These are phyloP conservation scores for Phytopythium chamaehyphon DNA, from an alignment of 352 stramenopile genomes.

Conservation along the genomic window DNA sequence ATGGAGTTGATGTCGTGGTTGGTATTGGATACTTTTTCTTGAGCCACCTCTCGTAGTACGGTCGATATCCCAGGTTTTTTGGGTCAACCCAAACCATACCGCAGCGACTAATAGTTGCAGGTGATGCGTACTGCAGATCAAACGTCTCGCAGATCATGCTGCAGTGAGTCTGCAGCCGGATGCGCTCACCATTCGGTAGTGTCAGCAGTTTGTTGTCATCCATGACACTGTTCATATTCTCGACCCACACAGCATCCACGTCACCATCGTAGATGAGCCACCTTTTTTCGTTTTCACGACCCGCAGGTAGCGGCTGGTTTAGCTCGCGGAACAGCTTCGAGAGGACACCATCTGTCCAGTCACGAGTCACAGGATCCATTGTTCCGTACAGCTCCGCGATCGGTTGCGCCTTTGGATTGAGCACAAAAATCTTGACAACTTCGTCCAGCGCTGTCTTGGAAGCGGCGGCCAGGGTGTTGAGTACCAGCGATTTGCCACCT, in stretches of 20 bases:
- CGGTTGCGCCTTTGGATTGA: constrained; percentile 94
- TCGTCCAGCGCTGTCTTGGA: constrained; percentile 85
- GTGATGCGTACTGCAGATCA: constrained; percentile 94
- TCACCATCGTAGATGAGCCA: constrained; percentile 97
- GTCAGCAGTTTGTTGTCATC: constrained; percentile 96
- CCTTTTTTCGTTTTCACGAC: constrained; percentile 91
- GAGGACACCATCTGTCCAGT: constrained; percentile 95
- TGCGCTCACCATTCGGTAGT: constrained; percentile 94
- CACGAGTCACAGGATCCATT: constrained; percentile 94
- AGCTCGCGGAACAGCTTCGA: constrained; percentile 94
- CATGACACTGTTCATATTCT: constrained; percentile 98
- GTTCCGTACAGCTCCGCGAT: constrained; percentile 94
- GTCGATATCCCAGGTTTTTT: constrained; percentile 93
- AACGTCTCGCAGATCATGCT: constrained; percentile 95
- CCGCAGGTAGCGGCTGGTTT: constrained; percentile 88
- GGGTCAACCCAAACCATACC: constrained; percentile 97
- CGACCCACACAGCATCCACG: constrained; percentile 95
- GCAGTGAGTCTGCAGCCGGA: constrained; percentile 91
- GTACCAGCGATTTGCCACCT: constrained; percentile 90
- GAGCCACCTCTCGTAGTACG: constrained; percentile 94
- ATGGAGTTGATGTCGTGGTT: background rate
- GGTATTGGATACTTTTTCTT: constrained; percentile 82
- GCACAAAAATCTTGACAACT: constrained; percentile 89
- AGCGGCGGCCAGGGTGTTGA: constrained; percentile 87
- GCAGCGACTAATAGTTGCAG: constrained; percentile 93